Percentiles rank a stretch among this genome's conserved stretches.
Conservation (phyloP, 2,329 filamentous ascomycete species). For the Fusarium luffae region DNA sequence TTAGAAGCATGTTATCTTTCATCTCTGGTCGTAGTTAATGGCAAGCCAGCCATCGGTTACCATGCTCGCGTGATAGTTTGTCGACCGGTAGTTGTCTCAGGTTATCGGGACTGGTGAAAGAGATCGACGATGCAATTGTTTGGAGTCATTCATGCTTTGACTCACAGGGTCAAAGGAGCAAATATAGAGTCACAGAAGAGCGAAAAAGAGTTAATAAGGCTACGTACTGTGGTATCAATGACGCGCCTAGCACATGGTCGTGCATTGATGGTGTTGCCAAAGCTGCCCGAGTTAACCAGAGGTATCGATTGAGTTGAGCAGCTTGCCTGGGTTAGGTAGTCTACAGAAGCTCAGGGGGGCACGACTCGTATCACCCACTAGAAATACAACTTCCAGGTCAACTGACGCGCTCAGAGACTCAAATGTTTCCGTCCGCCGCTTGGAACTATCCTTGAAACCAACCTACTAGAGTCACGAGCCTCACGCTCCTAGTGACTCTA, state of each 20-base stretch:
- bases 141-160: conserved; percentile 10
- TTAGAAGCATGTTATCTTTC: neutral
- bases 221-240: conserved; percentile 26
- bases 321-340: neutral
- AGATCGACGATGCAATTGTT: conserved; percentile 31
- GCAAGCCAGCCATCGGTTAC: neutral
- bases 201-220: neutral
- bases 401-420: conserved; percentile 39
- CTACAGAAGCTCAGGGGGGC: conserved; percentile 11
- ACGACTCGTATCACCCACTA: conserved; percentile 34
- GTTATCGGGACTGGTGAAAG: conserved; percentile 6
- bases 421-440: conserved; percentile 20
- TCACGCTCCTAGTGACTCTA: conserved; percentile 32
- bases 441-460: conserved; percentile 32
- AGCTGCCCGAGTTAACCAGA: conserved; percentile 2
- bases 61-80: conserved; percentile 37
- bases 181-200: neutral
- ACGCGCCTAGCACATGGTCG: conserved; percentile 27
- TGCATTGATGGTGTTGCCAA: conserved; percentile 28
- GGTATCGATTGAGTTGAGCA: conserved; percentile 35
- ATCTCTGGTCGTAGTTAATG: neutral
- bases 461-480: conserved; percentile 38
- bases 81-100: conserved; percentile 16
- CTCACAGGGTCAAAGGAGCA: conserved; percentile 6
- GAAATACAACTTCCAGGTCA: conserved; percentile 37